phyloP scores from a whole-genome alignment of 441 rosid genomes.

The Francoa sonchifolia region DNA sequence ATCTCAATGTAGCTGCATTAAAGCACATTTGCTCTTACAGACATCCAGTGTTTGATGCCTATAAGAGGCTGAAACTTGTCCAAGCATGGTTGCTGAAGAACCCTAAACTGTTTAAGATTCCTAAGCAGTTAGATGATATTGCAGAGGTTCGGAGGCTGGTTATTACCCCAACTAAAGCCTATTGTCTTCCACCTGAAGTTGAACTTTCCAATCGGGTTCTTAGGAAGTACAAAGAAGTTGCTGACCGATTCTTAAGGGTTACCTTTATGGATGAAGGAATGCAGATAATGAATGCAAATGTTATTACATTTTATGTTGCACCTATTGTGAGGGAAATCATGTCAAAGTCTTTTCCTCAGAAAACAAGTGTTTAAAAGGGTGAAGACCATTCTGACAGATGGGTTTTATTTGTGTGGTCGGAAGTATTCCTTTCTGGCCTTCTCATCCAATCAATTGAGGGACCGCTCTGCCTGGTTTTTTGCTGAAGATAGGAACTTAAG shows the following conservation, averaged over 20 bases:
- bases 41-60: constrained; percentile 58
- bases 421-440: constrained; percentile 77
- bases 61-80: constrained; percentile 36
- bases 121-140: constrained; percentile 35
- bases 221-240: constrained; percentile 46
- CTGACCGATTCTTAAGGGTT: constrained; percentile 69
- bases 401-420: constrained; percentile 72
- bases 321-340: constrained; percentile 59
- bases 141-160: constrained; percentile 63
- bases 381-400: constrained; percentile 43
- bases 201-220: constrained; percentile 90
- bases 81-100: constrained; percentile 60
- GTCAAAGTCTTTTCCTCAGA: constrained; percentile 37
- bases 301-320: constrained; percentile 50
- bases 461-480: constrained; percentile 86
- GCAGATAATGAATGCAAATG: constrained; percentile 56
- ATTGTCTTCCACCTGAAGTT: constrained; percentile 79
- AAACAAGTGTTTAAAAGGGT: constrained; percentile 70
- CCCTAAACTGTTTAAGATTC: constrained; percentile 37
- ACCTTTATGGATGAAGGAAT: constrained; percentile 87
- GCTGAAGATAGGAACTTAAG: constrained; percentile 46
- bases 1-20: constrained; percentile 62
- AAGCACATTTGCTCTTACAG: constrained; percentile 59
- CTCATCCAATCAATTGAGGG: constrained; percentile 90
- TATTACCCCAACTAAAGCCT: constrained; percentile 79